Evolutionary conservation across 2,329 filamentous ascomycete species (phyloP), one percentile per base, ranked within the genome.

Genomic region (Arthrobotrys musiformis): DNA sequence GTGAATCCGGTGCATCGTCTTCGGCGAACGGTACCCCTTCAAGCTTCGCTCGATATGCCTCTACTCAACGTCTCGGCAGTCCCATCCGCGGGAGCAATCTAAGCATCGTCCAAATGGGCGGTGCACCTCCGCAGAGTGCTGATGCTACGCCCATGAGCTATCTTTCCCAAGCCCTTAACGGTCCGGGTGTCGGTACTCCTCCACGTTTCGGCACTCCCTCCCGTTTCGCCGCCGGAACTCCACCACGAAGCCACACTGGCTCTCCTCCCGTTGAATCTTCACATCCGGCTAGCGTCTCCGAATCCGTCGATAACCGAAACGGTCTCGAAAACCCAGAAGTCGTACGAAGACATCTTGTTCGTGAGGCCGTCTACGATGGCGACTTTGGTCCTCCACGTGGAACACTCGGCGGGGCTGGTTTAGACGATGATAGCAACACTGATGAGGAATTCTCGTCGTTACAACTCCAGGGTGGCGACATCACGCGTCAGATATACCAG

Each of bases 401-500:
- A 80, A 82, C 70, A 61, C 79, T 66, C 4, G 79, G 82, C 74
- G 81, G 81, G 63, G 81, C 81, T 79, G 81, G 84, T 81, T 80
- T 84, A 15, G 87, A 89, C 78, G 89, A 91, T 4, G 92, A 95
- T 74, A 58, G 76, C 42, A 80, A 80, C 62, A 79, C 79, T 7
- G 73, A 77, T 19, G 73, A 77, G 4, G 93, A 97, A 81, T 99
- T 99, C 83, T 97, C 94, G 30, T 98, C 95, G 84, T 84, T 99
- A 82, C 90, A 91, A 82, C 86, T 99, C 54, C 96, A 98, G 83
- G 95, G 95, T 76, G 95, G 95, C 79, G 95, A 99, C 83, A 91
- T 97, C 70, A 97, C 94, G 24, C 88, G 95, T 77, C 93, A 94
- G 67, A 97, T 99, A 81, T 99, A 99, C 86, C 91, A 93, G 81